Base-by-base conservation (phyloP, 768 basidiomycete genomes). In the Psilocybe tampanensis region DNA sequence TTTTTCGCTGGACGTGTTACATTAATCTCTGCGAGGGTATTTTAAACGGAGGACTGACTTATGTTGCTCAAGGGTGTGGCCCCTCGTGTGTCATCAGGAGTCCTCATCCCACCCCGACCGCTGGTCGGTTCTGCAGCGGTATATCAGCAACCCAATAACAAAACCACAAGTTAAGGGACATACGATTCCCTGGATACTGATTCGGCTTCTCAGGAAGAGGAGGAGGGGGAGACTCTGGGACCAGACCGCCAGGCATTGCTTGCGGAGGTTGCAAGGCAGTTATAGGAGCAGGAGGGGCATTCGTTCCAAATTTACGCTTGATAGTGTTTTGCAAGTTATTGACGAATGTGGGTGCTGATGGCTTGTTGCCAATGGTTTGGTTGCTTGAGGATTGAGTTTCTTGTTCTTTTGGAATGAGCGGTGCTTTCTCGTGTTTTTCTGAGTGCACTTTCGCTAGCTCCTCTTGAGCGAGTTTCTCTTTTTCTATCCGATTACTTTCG, bases 1-100 rank as follows among this genome's bases (percentile, higher is more conserved):
- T 90, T 91, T 6, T 80, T 77, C 17, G 80, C 86, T 80, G 68
- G 15, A 59, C n/a, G n/a, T n/a, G n/a, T n/a, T 34, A 55, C 54
- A 47, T 34, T 54, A 24, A 17, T 61, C 18, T 44, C 44, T 26
- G 45, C 22, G 24, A n/a, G 18, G n/a, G 19, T 32, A 22, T 15
- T 26, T 18, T 23, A 9, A 32, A 8, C 41, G 15, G 32, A 21
- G 12, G 11, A 62, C 74, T 47, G 54, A 81, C 81, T 69, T 42
- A 82, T 82, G 50, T 76, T 72, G 55, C 75, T 77, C 56, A 57
- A 51, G 24, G 66, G 64, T 8, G 60, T 66, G 36, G 61, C 63
- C 18, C 56, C 54, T 17, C 54, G 39, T 24, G 23, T 32, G 32
- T 21, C 33, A 50, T 54, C 47, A 19, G 58, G 49, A 24, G 43